phyloP scores from a whole-genome alignment of 1,139 yeast species.

The Yamadazyma triangularis region DNA sequence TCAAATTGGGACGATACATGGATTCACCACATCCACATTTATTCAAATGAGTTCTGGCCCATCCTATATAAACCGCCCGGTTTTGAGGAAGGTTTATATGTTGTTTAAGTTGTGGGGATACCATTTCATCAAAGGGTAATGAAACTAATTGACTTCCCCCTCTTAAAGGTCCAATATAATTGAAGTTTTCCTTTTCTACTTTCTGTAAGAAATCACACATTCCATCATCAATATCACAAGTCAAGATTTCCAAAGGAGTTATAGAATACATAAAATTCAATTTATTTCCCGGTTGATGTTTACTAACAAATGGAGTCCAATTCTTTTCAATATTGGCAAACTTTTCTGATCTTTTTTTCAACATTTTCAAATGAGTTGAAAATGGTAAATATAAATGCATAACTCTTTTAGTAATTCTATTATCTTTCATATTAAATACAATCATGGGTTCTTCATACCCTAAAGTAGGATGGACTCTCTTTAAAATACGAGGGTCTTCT shows the following conservation, averaged over 20 bases:
- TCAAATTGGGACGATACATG: slow-evolving; percentile 45
- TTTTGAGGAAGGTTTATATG: slow-evolving; percentile 25
- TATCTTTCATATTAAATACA: slow-evolving; percentile 38
- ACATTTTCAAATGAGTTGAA: slow-evolving; percentile 16
- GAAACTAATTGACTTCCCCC: slow-evolving; percentile 49
- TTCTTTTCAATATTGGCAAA: slow-evolving; percentile 38
- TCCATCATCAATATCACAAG: slow-evolving; percentile 42
- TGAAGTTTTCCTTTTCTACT: slow-evolving; percentile 13
- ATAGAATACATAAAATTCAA: slow-evolving; percentile 41
- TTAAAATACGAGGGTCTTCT: slow-evolving; percentile 29
- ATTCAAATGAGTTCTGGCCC: slow-evolving; percentile 44
- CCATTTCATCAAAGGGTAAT: slow-evolving; percentile 22
- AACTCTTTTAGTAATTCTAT: slow-evolving; percentile 20
- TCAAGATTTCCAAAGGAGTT: slow-evolving; percentile 41
- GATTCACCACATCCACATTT: slow-evolving; percentile 48
- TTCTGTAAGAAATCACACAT: slow-evolving; percentile 27
- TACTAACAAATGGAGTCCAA: slow-evolving; percentile 47
- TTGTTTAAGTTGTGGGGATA: slow-evolving; percentile 15
- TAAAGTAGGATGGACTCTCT: slow-evolving; percentile 16
- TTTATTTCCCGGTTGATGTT: slow-evolving; percentile 5
- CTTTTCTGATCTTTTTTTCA: slow-evolving; percentile 24
- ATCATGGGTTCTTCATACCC: slow-evolving; percentile 42
- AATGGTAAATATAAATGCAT: slow-evolving; percentile 31
- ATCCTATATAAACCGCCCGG: slow-evolving; percentile 45
- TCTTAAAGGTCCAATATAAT: slow-evolving; percentile 31